Evolutionary conservation across 2,329 filamentous ascomycete species (phyloP).

Genomic region (Coniochaeta pulveracea): DNA sequence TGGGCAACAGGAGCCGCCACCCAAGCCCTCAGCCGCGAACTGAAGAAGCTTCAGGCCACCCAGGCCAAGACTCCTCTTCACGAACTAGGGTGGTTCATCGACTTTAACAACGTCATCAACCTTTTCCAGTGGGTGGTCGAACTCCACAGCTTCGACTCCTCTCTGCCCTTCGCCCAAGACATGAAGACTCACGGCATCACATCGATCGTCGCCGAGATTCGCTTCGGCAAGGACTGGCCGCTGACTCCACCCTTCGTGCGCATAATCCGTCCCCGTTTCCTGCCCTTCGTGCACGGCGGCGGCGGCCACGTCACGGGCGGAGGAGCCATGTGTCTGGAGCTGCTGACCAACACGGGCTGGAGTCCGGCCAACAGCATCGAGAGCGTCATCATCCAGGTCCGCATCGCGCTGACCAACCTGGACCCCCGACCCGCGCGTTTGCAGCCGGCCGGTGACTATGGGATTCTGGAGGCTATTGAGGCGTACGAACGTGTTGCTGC

Average conservation of each 20-base stretch:
- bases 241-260: constrained; percentile 75
- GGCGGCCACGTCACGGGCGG: constrained; percentile 80
- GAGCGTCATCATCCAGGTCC: constrained; percentile 69
- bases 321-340: constrained; percentile 74
- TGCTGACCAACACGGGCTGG: constrained; percentile 79
- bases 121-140: constrained; percentile 90
- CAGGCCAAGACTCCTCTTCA: constrained; percentile 50
- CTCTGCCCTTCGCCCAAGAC: constrained; percentile 61
- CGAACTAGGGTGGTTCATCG: constrained; percentile 75
- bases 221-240: constrained; percentile 68
- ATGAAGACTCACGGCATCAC: constrained; percentile 51
- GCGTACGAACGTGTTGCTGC: constrained; percentile 61
- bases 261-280: constrained; percentile 68
- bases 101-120: constrained; percentile 54
- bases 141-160: constrained; percentile 66
- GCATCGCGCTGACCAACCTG: constrained; percentile 57
- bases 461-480: constrained; percentile 56
- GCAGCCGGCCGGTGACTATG: constrained; percentile 42
- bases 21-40: constrained; percentile 50
- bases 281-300: constrained; percentile 59
- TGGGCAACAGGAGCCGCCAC: constrained; percentile 54
- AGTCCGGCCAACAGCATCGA: constrained; percentile 62
- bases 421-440: constrained; percentile 67
- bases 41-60: constrained; percentile 50
- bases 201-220: constrained; percentile 70